Evolutionary conservation across 2,329 filamentous ascomycete genomes (phyloP), one percentile per base, ranked within the genome.

Genomic region (Chaetomium globosum): DNA sequence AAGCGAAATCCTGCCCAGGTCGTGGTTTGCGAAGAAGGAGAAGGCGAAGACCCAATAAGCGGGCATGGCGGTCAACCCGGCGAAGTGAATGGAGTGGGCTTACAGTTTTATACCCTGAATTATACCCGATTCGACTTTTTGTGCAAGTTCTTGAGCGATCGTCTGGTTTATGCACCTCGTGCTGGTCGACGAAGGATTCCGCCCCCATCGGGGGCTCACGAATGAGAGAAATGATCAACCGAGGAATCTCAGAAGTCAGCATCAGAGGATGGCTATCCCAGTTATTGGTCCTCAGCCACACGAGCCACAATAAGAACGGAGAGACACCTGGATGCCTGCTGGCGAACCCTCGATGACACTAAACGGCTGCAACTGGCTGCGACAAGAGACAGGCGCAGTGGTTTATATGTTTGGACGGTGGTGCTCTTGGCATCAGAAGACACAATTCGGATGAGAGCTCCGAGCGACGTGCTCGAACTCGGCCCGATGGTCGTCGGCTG

Each of bases 1-100:
- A 71, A 89, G 87, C 73, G 84, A 85, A 52, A 71, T 86, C 52
- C 65, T 85, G 12, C 67, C 74, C 3, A 69, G 56, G 62, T 72
- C 68, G 19, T 75, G 68, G 73, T 69, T 65, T n/a, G 66, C 6
- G 30, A 76, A 73, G 43, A 71, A 69, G 59, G 70, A 59, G 51
- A 78, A 77, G 71, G 49, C 72, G 13, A 82, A 82, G 65, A 75
- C 72, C 60, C 82, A 82, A 68, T 78, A 74, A 64, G 51, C 6
- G 39, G 12, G 49, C 33, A 39, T 4, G 64, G 51, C 6, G 31
- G 19, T 58, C 48, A 39, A 13, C 3, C 31, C n/a, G 57, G 16
- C 12, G 33, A 39, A 12, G 54, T 33, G 8, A 23, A 12, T 21
- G 33, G 28, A 60, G 16, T 57, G 10, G 16, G 33, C 43, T 59